Base-by-base conservation (phyloP, 352 stramenopile species). In the Phytophthora syringae region DNA sequence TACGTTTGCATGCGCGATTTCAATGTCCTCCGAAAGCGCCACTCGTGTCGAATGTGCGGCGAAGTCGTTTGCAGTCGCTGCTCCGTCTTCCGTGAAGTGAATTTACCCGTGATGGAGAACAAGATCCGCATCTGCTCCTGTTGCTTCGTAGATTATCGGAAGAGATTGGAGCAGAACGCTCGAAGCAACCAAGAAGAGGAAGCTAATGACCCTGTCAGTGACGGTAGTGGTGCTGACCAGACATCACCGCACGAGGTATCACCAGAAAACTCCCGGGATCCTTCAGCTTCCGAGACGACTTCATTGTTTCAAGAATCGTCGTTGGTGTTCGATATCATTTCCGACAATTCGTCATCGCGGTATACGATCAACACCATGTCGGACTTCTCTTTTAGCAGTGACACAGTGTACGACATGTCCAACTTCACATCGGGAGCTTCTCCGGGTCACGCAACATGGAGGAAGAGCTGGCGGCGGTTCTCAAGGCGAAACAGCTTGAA, bases 1-100 rank as follows among this genome's bases (percentile, higher is more conserved):
- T 64, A 80, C 47, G 84, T 94, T 11, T 94, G 86, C 47, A 66
- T 86, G 56, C 73, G 84, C 5, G 84, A 94, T 16, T 94, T 94
- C 43, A 71, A 58, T n/a, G 49, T 91, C 10, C 66, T 92, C 9
- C 77, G 86, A 22, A 90, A 93, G 56, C 82, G 85, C 16, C 86
- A 94, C 58, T 85, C 80, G 49, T 94, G 86, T 52, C 86, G 86
- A 52, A 93, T 94, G 84, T 94, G 86, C 28, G 84, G 86, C 9
- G 80, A 93, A 60, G 80, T 93, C 7, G 77, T 94, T 45, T 94
- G 86, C 72, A 84, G 80, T 44, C 78, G 84, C 11, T 94, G 86
- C 57, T 93, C 86, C 9, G 73, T 92, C 20, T 89, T 90, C 63
- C 84, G 84, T 30, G 60, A 70, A 43, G 85, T 92, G 27, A 78